These are phyloP conservation scores for Thelonectria blattea DNA, from an alignment of 2,329 filamentous ascomycete genomes.

Conservation along the genomic window DNA sequence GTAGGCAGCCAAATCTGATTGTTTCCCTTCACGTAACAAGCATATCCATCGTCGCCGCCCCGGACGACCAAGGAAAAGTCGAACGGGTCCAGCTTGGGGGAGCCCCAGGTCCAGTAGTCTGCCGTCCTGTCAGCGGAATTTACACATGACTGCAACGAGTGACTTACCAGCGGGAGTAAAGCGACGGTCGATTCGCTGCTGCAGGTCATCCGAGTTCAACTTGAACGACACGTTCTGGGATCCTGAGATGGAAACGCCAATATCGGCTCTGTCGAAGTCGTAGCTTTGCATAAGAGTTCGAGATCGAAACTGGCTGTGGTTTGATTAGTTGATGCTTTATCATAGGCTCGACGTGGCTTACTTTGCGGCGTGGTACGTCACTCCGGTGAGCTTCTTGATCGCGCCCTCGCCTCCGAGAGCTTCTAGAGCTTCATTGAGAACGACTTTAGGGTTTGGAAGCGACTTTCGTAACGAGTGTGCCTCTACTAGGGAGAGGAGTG, in stretches of 20 bases:
- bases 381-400: conserved; percentile 5
- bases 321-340: neutral
- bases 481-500: neutral
- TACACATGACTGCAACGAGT: accelerated
- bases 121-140: neutral
- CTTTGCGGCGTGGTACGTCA: conserved; percentile 20
- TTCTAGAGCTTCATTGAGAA: conserved; percentile 9
- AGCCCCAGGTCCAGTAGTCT: conserved; percentile 25
- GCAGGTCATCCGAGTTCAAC: neutral
- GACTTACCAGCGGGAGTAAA: conserved; percentile 8
- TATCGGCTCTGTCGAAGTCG: conserved; percentile 15
- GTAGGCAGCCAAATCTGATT: conserved; percentile 20
- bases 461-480: neutral
- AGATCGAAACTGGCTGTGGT: conserved; percentile 14
- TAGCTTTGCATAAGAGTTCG: conserved; percentile 30
- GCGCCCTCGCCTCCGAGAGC: conserved; percentile 13
- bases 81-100: conserved; percentile 8
- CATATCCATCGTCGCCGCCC: conserved; percentile 9
- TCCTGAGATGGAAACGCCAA: conserved; percentile 12
- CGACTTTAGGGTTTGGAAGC: neutral
- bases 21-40: conserved; percentile 22
- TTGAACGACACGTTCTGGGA: conserved; percentile 23
- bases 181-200: conserved; percentile 20
- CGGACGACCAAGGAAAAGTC: conserved; percentile 21
- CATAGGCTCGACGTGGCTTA: neutral